Evolutionary conservation across 768 basidiomycete genomes (phyloP).

Genomic region (Dacryopinax primogenitus): DNA sequence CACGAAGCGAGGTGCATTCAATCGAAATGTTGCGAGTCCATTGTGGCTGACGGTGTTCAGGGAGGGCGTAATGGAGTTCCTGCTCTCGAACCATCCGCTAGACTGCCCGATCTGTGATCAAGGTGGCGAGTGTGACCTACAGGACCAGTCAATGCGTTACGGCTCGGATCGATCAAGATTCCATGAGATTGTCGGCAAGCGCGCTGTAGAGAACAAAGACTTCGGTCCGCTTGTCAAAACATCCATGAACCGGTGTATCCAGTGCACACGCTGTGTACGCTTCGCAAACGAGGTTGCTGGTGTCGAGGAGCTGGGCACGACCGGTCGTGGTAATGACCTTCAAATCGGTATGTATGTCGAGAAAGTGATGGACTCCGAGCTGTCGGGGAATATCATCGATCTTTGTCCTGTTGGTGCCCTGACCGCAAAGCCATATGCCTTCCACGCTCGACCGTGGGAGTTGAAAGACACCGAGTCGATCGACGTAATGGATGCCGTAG

Average conservation of each 20-base stretch:
- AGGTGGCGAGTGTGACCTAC: slow-evolving; percentile 96
- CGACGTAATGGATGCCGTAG: slow-evolving; percentile 89
- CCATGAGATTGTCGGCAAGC: slow-evolving; percentile 96
- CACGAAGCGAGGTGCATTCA: slow-evolving; percentile 61
- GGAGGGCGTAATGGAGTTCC: slow-evolving; percentile 98
- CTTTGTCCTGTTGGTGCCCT: slow-evolving; percentile 96
- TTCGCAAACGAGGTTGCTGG: slow-evolving; percentile 99
- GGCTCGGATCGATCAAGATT: slow-evolving; percentile 94
- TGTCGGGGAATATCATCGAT: slow-evolving; percentile 94
- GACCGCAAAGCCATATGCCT: slow-evolving; percentile 96
- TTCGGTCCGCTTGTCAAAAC: slow-evolving; percentile 97
- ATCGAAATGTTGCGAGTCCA: neutral
- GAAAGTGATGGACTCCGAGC: slow-evolving; percentile 93
- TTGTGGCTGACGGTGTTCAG: slow-evolving; percentile 29
- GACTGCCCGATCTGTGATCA: slow-evolving; percentile 99
- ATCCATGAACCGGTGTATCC: slow-evolving; percentile 97
- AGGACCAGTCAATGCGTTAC: slow-evolving; percentile 99
- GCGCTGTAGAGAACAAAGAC: slow-evolving; percentile 96
- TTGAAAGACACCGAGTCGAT: slow-evolving; percentile 95
- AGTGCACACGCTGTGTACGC: slow-evolving; percentile 96
- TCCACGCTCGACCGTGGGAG: slow-evolving; percentile 96
- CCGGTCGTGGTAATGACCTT: slow-evolving; percentile 93
- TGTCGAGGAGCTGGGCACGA: slow-evolving; percentile 92
- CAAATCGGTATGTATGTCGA: slow-evolving; percentile 98
- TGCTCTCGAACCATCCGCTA: slow-evolving; percentile 92